Percentiles rank a stretch among this genome's conserved stretches.
Evolutionary conservation across 2,329 filamentous ascomycete species (phyloP).

Genomic region (Ophidiomyces ophidiicola): DNA sequence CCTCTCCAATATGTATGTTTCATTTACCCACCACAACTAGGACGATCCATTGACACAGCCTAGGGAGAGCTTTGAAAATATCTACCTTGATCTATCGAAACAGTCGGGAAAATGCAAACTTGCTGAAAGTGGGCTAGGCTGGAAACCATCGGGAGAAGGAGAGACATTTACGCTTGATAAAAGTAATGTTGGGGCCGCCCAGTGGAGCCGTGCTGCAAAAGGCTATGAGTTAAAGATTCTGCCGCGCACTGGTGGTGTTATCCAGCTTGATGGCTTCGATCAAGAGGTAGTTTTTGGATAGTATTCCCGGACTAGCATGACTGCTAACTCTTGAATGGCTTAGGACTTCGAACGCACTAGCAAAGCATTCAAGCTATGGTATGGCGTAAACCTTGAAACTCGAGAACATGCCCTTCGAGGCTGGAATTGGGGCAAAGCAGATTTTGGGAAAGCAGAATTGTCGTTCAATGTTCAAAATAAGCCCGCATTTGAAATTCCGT

Average conservation of each 20-base stretch:
- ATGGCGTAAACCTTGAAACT: conserved; percentile 81
- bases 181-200: conserved; percentile 69
- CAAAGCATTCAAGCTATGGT: conserved; percentile 97
- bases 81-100: conserved; percentile 90
- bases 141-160: conserved; percentile 78
- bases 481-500: conserved; percentile 91
- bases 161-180: conserved; percentile 90
- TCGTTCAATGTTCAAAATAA: conserved; percentile 95
- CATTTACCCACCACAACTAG: not conserved
- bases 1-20: conserved; percentile 13
- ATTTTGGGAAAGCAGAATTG: conserved; percentile 89
- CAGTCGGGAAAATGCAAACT: conserved; percentile 88
- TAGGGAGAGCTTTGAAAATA: conserved; percentile 91
- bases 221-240: conserved; percentile 91
- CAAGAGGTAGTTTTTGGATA: conserved; percentile 49
- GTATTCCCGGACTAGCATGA: not conserved
- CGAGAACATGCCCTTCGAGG: conserved; percentile 90
- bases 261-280: conserved; percentile 90
- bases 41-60: conserved; percentile 5
- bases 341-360: conserved; percentile 77
- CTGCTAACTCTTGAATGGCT: conserved; percentile 14
- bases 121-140: conserved; percentile 85
- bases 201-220: conserved; percentile 88
- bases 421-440: conserved; percentile 99
- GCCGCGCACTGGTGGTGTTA: conserved; percentile 68